Percentiles rank a stretch among this genome's conserved stretches.
Conservation (phyloP, 306 rosid genomes). For the Casuarina cunninghamiana region DNA sequence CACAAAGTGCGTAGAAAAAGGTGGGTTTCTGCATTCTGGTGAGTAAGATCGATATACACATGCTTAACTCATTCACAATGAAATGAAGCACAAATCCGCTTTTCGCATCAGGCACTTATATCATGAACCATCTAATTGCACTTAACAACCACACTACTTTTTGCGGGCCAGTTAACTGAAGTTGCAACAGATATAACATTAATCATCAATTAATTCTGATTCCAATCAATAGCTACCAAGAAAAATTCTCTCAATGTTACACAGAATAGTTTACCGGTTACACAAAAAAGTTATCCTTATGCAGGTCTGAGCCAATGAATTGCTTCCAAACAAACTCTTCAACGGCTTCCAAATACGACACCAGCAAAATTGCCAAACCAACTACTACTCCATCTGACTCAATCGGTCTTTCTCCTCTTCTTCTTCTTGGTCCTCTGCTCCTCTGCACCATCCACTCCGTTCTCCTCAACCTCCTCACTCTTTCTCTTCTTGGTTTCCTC, state of each 20-base stretch:
- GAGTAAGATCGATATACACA: not conserved
- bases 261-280: not conserved
- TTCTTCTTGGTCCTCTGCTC: constrained; percentile 15
- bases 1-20: not conserved
- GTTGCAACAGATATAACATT: not conserved
- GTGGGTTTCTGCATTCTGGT: not conserved
- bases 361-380: not conserved
- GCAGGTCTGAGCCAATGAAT: not conserved
- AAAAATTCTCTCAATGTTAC: not conserved
- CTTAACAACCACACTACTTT: not conserved
- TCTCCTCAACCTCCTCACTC: constrained; percentile 3
- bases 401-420: constrained; percentile 26
- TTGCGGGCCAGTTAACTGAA: not conserved
- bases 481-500: constrained; percentile 8
- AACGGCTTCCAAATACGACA: not conserved
- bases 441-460: constrained; percentile 13
- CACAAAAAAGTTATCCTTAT: not conserved
- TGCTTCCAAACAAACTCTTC: not conserved
- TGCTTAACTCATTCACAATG: not conserved
- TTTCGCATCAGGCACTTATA: not conserved
- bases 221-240: not conserved
- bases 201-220: not conserved
- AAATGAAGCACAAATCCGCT: not conserved
- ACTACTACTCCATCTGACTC: not conserved
- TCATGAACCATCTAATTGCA: not conserved